These are phyloP conservation scores for Pestalotiopsis sp. DNA, from an alignment of 2,329 filamentous ascomycete species.

Conservation along the genomic window DNA sequence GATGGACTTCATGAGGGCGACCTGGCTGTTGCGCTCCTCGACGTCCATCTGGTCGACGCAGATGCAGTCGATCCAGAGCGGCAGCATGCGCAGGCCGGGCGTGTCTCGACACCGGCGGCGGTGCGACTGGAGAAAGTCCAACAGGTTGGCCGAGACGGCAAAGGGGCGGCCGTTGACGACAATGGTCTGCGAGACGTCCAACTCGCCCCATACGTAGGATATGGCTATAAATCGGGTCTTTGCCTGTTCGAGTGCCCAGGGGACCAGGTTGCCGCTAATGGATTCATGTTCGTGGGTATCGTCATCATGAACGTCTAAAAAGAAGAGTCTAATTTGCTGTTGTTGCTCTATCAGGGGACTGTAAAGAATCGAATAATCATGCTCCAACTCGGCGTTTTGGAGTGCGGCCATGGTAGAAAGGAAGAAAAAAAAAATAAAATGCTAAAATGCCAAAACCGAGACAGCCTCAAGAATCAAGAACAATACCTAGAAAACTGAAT, in stretches of 20 bases:
- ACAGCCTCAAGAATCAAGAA: not conserved
- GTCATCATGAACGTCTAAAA: not conserved
- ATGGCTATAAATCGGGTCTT: slow-evolving; percentile 5
- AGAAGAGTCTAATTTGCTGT: slow-evolving; percentile 1
- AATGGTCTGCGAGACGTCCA: not conserved
- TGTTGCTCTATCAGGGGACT: not conserved
- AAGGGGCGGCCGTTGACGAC: slow-evolving; percentile 3
- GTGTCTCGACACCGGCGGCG: slow-evolving; percentile 1
- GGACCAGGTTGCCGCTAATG: not conserved
- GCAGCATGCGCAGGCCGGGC: not conserved
- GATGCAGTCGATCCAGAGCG: slow-evolving; percentile 6
- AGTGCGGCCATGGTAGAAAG: not conserved
- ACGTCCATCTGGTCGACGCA: slow-evolving; percentile 1
- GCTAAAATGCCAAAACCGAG: not conserved
- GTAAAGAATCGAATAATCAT: not conserved
- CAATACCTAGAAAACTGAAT: not conserved
- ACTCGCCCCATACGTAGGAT: slow-evolving; percentile 7
- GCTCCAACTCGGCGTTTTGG: not conserved
- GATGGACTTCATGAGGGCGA: slow-evolving; percentile 1
- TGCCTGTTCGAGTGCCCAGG: not conserved
- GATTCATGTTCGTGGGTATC: not conserved
- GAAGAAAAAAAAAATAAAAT: not conserved
- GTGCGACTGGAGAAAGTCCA: not conserved
- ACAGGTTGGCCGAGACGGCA: not conserved
- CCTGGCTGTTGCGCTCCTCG: slow-evolving; percentile 1